Conservation (phyloP, 768 basidiomycete species). For the Leucosporidium yakuticum region DNA sequence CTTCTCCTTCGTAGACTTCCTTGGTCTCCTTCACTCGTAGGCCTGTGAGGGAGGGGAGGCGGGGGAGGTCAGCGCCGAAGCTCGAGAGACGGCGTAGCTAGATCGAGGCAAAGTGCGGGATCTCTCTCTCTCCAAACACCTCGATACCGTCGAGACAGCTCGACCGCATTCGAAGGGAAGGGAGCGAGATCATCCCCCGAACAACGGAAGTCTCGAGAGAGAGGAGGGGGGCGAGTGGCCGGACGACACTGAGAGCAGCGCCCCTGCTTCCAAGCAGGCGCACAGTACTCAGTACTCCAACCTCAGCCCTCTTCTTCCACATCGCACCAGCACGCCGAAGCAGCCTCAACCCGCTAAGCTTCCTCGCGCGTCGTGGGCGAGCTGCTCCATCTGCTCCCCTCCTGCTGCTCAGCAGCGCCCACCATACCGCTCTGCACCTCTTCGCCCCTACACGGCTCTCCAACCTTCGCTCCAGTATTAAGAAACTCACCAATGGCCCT, state of each 20-base stretch:
- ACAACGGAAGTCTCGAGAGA: too few species aligned
- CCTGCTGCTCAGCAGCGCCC: neutral
- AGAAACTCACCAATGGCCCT: slow-evolving; percentile 76
- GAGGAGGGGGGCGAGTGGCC: too few species aligned
- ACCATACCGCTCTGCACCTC: neutral
- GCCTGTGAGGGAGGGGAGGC: slow-evolving; percentile 50
- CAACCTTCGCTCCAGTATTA: neutral
- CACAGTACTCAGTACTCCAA: too few species aligned
- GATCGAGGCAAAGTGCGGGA: too few species aligned
- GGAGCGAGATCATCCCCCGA: too few species aligned
- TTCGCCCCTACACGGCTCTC: neutral
- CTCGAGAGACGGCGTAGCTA: neutral
- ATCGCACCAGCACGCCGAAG: neutral
- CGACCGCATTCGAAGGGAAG: too few species aligned
- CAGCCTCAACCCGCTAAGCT: neutral
- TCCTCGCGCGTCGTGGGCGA: neutral
- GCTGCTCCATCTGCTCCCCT: neutral
- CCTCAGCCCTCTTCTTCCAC: too few species aligned
- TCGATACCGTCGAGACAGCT: too few species aligned
- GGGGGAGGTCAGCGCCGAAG: slow-evolving; percentile 3
- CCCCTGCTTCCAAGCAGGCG: too few species aligned
- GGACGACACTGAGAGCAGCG: too few species aligned
- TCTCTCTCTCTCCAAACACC: too few species aligned
- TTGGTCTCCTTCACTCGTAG: slow-evolving; percentile 98
- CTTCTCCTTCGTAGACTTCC: slow-evolving; percentile 96